Evolutionary conservation across 169 alveolate species (phyloP), one percentile per base, ranked within the genome.

Genomic region (Eimeria mitis): DNA sequence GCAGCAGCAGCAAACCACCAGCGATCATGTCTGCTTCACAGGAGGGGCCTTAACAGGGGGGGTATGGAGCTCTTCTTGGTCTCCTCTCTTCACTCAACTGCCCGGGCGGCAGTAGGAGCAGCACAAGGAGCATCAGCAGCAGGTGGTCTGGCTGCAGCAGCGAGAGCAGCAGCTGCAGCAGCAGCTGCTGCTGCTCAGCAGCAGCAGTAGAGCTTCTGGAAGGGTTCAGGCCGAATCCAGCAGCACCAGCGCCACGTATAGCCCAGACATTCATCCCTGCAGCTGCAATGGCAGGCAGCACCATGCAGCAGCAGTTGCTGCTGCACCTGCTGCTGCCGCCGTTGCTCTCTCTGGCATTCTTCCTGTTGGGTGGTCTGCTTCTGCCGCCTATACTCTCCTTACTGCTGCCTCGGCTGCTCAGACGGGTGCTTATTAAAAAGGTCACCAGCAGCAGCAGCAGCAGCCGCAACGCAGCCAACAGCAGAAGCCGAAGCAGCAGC

Each of bases 271-370:
- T 25, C 61, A 40, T 16, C n/a, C 92, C 44, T 87, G 81, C 83
- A 28, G 78, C 92, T 61, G 81, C 68, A 71, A 87, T 87, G 92
- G 63, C 81, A 28, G 49, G n/a, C n/a, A 61, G 76, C 78, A 73
- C 81, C 78, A 61, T 87, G 92, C 78, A 52, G 83, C 92, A 87
- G 92, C 92, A 87, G 76, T 47, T 87, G 92, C 92, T 87, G 92
- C 81, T 87, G 92, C 92, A 87, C 44, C 79, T 87, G 65, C 71
- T 87, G 83, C 83, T 87, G 63, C 92, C 92, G 37, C 92, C 92
- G 81, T 34, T 87, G 92, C 81, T 87, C 47, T 87, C 81, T 21
- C 37, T 65, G 37, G 63, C 42, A 7, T 47, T 61, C 52, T 44
- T 87, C 76, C 34, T 87, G 28, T 65, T 87, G 61, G 92, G 70